Conservation (phyloP, 75 land plant species). For the Pinus tabuliformis region DNA sequence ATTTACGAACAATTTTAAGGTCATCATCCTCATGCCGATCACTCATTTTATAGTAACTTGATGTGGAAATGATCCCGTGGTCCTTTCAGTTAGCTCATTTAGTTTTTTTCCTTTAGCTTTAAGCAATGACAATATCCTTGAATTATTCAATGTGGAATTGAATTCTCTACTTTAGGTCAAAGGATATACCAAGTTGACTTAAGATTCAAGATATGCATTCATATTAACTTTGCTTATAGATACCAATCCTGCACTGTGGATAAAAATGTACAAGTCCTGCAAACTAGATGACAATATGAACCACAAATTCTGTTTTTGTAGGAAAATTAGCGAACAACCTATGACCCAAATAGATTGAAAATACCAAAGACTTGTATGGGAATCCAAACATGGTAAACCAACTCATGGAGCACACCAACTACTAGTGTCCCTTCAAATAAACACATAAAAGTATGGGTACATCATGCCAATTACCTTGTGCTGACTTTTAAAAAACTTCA, state of each 20-base stretch:
- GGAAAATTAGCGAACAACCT: not conserved
- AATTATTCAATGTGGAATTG: not conserved
- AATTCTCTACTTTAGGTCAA: not conserved
- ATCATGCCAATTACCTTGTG: slow-evolving; percentile 65
- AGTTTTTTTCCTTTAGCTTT: too few species aligned
- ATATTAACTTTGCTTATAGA: not conserved
- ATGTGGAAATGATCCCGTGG: too few species aligned
- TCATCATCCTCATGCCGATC: too few species aligned
- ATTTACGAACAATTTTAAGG: too few species aligned
- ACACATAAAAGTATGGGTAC: not conserved
- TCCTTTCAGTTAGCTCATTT: too few species aligned
- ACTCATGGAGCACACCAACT: not conserved
- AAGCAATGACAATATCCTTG: too few species aligned
- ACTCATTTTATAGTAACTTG: too few species aligned
- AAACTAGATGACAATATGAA: not conserved
- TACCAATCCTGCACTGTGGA: not conserved
- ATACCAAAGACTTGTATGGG: not conserved
- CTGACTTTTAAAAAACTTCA: slow-evolving; percentile 81
- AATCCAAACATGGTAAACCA: not conserved
- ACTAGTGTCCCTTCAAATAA: not conserved
- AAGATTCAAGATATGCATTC: too few species aligned
- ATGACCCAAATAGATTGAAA: not conserved
- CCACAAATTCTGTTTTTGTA: not conserved
- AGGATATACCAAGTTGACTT: not conserved
- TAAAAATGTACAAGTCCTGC: not conserved